A percentile compares a stretch with the other conserved stretches of the same genome.
phyloP scores from a whole-genome alignment of 176 grass and related monocot genomes.

The Secale cereale region DNA sequence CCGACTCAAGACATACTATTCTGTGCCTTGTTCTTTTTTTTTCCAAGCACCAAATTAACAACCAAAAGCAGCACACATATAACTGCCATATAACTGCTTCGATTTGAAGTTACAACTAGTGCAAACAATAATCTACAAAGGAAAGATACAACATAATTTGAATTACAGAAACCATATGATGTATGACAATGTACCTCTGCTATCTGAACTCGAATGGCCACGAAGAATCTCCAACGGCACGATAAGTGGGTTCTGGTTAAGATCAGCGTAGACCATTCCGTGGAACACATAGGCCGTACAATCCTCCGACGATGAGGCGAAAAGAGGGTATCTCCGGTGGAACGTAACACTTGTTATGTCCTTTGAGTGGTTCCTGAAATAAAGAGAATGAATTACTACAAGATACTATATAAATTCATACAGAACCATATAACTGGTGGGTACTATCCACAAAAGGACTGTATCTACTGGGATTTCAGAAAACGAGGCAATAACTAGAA shows the following conservation, averaged over 20 bases:
- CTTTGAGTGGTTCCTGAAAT: constrained; percentile 78
- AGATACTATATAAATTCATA: neutral
- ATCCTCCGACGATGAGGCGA: constrained; percentile 78
- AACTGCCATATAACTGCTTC: neutral
- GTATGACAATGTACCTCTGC: constrained; percentile 56
- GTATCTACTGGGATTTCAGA: neutral
- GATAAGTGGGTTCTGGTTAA: constrained; percentile 93
- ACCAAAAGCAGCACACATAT: neutral
- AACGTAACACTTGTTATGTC: constrained; percentile 83
- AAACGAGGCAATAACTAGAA: neutral
- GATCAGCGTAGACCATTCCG: constrained; percentile 88
- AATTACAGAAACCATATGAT: neutral
- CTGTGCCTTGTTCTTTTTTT: no score
- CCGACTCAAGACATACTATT: no score
- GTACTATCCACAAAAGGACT: neutral
- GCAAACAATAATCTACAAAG: neutral
- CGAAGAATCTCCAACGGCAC: constrained; percentile 90
- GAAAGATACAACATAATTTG: neutral
- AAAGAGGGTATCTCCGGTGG: constrained; percentile 80
- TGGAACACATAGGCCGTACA: constrained; percentile 89
- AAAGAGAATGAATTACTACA: neutral
- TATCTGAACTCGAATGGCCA: constrained; percentile 65
- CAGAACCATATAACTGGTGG: neutral
- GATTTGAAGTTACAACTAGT: neutral
- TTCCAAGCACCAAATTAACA: no score